Evolutionary conservation across 768 basidiomycete genomes (phyloP).

Genomic region (Cyclocybe aegerita): DNA sequence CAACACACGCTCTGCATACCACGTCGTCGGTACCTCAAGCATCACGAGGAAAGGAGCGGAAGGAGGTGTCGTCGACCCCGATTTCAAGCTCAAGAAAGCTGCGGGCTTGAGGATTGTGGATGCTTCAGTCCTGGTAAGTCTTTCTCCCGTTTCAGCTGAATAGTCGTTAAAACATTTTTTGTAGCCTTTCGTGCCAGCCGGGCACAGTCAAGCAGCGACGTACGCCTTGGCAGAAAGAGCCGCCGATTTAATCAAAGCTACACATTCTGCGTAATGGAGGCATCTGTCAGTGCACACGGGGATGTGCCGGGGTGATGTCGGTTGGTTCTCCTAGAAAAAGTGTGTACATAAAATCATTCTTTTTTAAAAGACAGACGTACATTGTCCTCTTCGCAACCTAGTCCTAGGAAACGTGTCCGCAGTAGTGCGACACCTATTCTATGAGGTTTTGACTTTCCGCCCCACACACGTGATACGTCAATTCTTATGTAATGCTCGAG

Average conservation of each 20-base stretch:
- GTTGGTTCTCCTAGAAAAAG: too few relatives aligned
- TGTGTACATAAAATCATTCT: too few relatives aligned
- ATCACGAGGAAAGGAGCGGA: conserved; percentile 26
- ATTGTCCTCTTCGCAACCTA: too few relatives aligned
- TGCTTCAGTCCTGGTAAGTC: conserved; percentile 31
- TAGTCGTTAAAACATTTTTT: not conserved
- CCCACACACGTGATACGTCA: too few relatives aligned
- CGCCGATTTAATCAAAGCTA: conserved; percentile 25
- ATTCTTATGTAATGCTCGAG: too few relatives aligned
- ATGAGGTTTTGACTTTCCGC: too few relatives aligned
- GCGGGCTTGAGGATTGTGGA: conserved; percentile 35
- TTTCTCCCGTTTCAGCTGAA: not conserved
- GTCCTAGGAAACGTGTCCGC: too few relatives aligned
- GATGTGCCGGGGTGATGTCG: too few relatives aligned
- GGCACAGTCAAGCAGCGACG: conserved; percentile 29
- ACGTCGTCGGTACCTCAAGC: conserved; percentile 29
- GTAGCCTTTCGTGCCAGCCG: conserved; percentile 28
- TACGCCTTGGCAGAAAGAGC: conserved; percentile 33
- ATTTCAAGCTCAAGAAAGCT: conserved; percentile 31
- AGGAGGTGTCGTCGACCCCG: conserved; percentile 35
- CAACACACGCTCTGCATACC: conserved; percentile 18
- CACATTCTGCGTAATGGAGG: too few relatives aligned
- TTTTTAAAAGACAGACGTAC: too few relatives aligned
- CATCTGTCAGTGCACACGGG: too few relatives aligned
- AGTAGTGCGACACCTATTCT: too few relatives aligned